Evolutionary conservation across 2,329 filamentous ascomycete genomes (phyloP).

Genomic region (Camptophora hylomeconis): DNA sequence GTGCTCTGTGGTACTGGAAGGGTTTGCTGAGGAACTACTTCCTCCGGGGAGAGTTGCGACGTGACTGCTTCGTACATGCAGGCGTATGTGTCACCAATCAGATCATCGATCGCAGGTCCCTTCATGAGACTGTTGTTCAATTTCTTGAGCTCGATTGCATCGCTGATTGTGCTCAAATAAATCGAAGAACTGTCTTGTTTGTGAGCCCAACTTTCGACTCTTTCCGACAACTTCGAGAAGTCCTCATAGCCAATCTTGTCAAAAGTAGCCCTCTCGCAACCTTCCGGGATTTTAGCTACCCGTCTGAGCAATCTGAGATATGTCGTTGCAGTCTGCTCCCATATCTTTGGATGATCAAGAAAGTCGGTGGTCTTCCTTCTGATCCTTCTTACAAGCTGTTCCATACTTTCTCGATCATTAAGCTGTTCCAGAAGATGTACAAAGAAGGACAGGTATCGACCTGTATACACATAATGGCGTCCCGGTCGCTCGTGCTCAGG

Average conservation of each 20-base stretch:
- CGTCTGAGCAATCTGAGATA: constrained; percentile 49
- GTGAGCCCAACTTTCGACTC: constrained; percentile 47
- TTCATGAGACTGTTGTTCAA: constrained; percentile 85
- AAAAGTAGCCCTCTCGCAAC: constrained; percentile 53
- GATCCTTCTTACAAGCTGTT: constrained; percentile 64
- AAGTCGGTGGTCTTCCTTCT: constrained; percentile 70
- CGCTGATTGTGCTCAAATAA: constrained; percentile 49
- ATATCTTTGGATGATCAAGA: constrained; percentile 48
- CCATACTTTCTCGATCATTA: constrained; percentile 61
- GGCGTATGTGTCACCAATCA: constrained; percentile 85
- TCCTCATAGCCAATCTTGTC: constrained; percentile 52
- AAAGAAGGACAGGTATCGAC: constrained; percentile 74
- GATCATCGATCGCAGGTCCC: constrained; percentile 70
- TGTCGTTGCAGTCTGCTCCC: constrained; percentile 46
- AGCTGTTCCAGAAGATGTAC: constrained; percentile 60
- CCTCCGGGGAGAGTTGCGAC: constrained; percentile 22
- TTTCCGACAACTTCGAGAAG: constrained; percentile 45
- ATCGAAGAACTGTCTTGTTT: constrained; percentile 33
- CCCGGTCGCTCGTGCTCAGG: constrained; percentile 76
- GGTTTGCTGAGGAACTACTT: constrained; percentile 7
- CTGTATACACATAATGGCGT: constrained; percentile 82
- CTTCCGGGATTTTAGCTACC: constrained; percentile 43
- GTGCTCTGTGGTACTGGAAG: constrained; percentile 11
- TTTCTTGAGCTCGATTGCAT: constrained; percentile 57
- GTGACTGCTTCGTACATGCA: constrained; percentile 58